Base-by-base conservation (phyloP, 306 rosid genomes). In the Vachellia pachyceras region DNA sequence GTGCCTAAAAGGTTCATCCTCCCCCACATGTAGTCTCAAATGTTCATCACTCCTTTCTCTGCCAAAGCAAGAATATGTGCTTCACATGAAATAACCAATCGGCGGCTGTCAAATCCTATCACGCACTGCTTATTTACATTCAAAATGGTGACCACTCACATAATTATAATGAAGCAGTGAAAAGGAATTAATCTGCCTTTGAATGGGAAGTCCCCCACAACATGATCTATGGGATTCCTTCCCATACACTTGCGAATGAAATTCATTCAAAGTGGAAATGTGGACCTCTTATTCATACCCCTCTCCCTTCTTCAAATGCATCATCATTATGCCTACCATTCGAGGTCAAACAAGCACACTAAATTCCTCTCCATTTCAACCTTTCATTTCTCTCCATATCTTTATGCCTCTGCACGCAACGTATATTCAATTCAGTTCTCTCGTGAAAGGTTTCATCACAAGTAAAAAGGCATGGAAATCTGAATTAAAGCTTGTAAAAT, bases 311-410 rank as follows among this genome's bases (percentile, higher is more conserved):
- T 78, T 76, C 74, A 83, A 79, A 15, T 47, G 77, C 75, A 83
- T 83, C 73, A 86, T 86, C 69, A 86, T 86, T 66, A 75, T 80
- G 85, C 72, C 81, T 50, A 9, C 60, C 52, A 44, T 63, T 83
- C 18, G 52, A 73, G 83, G 85, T 86, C 82, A 82, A 69, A 68
- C 65, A 47, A 12, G 44, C 44, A 14, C 17, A n/a, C 54, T n/a
- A 74, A 37, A 73, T 69, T 77, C 73, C 78, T n/a, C 67, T 57
- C 65, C 82, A 29, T 75, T 4, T 17, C 2, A 68, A 69, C 20
- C 35, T 37, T 33, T 9, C 23, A 8, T 37, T 25, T 25, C 47
- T 5, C 29, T 60, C 50, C n/a, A 13, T 14, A 23, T 54, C 17
- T 29, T 15, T 10, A 83, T 12, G 10, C 5, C 13, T 25, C 7